Evolutionary conservation across 768 basidiomycete genomes (phyloP), one percentile per base, ranked within the genome.

Genomic region (Antrodiella citrinella): DNA sequence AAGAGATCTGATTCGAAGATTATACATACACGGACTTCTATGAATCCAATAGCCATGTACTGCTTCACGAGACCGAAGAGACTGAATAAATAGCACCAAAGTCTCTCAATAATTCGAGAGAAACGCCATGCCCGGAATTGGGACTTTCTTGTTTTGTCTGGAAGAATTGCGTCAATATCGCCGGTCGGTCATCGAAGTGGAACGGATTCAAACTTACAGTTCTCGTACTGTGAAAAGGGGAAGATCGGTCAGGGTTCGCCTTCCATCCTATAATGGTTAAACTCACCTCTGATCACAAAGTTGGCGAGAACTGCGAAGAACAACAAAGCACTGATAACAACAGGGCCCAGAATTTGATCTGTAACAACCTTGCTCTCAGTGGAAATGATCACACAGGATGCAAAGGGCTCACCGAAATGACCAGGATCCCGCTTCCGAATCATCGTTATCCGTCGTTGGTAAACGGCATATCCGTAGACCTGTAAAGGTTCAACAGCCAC

Each of bases 231-330:
- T 43, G 38, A 18, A 40, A 26, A 18, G 25, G 21, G n/a, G 21
- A 39, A 19, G 1, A 51, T 35, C 41, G 38, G 44, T 20, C 46
- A 20, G 10, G 18, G 18, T 18, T 18, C 11, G 26, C n/a, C 22
- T n/a, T n/a, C n/a, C 42, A n/a, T 25, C 10, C 20, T 26, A 19
- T 13, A 18, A 19, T 10, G 43, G 22, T 18, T 12, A 20, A 22
- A 40, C 80, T 55, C 59, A 91, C 89, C 84, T 69, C 94, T 82
- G 52, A 95, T 73, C 53, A 91, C 59, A 62, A 97, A 96, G 67
- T 97, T 97, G 44, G 81, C 76, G 23, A 95, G 75, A 5, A 99
- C 77, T 5, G 91, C 96, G 43, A 84, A 66, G 72, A 99, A 98
- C 13, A 99, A 78, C 11, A 85, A 71, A 4, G 77, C 69, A 59